These are phyloP conservation scores for Pyrenochaeta sp. DNA, from an alignment of 2,329 filamentous ascomycete genomes.

Conservation along the genomic window DNA sequence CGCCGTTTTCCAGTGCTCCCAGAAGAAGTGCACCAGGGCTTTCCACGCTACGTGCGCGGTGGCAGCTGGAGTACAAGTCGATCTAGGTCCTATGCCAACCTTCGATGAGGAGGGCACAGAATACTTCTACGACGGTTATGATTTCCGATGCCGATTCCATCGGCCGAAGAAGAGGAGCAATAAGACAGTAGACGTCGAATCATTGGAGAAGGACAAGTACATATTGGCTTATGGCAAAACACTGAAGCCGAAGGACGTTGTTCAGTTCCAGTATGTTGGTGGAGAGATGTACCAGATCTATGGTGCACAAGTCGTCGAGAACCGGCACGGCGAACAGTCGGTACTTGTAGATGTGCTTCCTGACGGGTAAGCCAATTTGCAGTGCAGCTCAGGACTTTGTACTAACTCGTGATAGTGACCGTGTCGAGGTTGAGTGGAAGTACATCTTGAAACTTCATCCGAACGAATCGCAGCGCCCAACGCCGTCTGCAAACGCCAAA, in stretches of 20 bases:
- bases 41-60: slow-evolving; percentile 97
- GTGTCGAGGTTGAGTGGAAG: slow-evolving; percentile 83
- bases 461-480: slow-evolving; percentile 74
- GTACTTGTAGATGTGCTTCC: slow-evolving; percentile 85
- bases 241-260: slow-evolving; percentile 76
- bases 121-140: slow-evolving; percentile 89
- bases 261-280: slow-evolving; percentile 82
- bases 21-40: slow-evolving; percentile 90
- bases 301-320: slow-evolving; percentile 87
- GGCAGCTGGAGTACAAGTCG: slow-evolving; percentile 89
- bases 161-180: slow-evolving; percentile 88
- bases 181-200: slow-evolving; percentile 74
- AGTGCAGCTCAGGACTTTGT: neutral
- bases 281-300: slow-evolving; percentile 89
- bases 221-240: slow-evolving; percentile 73
- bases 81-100: slow-evolving; percentile 84
- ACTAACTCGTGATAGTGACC: slow-evolving; percentile 62
- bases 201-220: slow-evolving; percentile 74
- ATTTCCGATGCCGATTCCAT: slow-evolving; percentile 95
- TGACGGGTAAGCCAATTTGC: slow-evolving; percentile 70
- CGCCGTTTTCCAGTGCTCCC: slow-evolving; percentile 96
- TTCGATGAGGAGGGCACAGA: slow-evolving; percentile 91
- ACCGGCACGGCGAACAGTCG: slow-evolving; percentile 76
- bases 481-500: slow-evolving; percentile 76
- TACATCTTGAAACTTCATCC: slow-evolving; percentile 79